Evolutionary conservation across 345 rosid species (phyloP).

Genomic region (Corchorus olitorius): DNA sequence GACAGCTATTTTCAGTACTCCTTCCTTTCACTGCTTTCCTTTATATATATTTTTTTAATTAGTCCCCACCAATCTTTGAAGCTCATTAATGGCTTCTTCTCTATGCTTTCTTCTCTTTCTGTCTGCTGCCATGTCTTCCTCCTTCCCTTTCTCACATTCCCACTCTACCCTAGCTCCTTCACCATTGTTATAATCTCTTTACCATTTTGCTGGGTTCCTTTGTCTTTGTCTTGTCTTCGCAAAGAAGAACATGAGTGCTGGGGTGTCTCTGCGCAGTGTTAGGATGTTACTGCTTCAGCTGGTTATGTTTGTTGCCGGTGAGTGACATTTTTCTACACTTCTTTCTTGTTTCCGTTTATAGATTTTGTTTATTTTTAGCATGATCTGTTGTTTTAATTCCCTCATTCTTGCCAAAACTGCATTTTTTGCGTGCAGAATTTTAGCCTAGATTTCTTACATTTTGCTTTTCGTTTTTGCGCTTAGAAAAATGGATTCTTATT

Average conservation of each 20-base stretch:
- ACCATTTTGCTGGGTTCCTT: background rate
- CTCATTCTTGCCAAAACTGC: constrained; percentile 20
- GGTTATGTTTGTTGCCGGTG: constrained; percentile 41
- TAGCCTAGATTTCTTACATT: constrained; percentile 12
- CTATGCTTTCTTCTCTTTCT: constrained; percentile 13
- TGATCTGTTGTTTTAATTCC: constrained; percentile 38
- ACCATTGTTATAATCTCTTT: background rate
- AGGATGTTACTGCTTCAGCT: constrained; percentile 29
- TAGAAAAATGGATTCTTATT: constrained; percentile 8
- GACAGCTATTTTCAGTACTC: constrained; percentile 30
- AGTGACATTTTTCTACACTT: constrained; percentile 26
- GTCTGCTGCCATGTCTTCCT: constrained; percentile 11
- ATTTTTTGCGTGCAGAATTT: background rate
- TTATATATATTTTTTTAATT: background rate
- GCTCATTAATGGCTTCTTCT: constrained; percentile 38
- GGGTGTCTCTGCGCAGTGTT: constrained; percentile 32
- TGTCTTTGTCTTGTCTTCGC: background rate
- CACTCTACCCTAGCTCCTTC: constrained; percentile 8
- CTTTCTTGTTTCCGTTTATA: constrained; percentile 20
- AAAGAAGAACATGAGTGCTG: constrained; percentile 40
- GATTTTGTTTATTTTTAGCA: constrained; percentile 35
- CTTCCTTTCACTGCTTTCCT: constrained; percentile 6
- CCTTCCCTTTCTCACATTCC: background rate
- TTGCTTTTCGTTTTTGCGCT: background rate
- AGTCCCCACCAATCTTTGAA: constrained; percentile 36